Percentiles rank a stretch among this genome's conserved stretches.
Evolutionary conservation across 2,329 filamentous ascomycete species (phyloP).

Genomic region (Scopulariopsis brevicaulis): DNA sequence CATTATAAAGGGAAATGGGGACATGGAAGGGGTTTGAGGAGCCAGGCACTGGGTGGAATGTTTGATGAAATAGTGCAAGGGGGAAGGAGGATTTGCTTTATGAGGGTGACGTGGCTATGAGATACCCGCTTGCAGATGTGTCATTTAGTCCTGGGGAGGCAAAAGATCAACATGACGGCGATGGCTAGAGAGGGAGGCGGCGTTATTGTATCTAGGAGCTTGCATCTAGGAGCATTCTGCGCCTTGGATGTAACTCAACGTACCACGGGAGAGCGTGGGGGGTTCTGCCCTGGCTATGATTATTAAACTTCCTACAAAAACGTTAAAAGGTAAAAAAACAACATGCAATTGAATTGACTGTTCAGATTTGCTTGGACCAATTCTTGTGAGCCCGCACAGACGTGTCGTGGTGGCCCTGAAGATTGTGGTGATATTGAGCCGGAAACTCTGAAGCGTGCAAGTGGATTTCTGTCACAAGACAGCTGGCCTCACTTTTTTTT

Average conservation of each 20-base stretch:
- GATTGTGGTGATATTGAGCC: neutral
- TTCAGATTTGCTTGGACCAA: too few species aligned
- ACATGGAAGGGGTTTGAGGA: neutral
- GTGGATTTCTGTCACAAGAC: neutral
- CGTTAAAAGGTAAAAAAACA: too few species aligned
- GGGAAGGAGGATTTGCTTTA: neutral
- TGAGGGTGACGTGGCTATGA: neutral
- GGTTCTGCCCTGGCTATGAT: too few species aligned
- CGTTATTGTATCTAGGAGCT: neutral
- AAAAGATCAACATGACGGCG: neutral
- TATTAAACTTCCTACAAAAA: too few species aligned
- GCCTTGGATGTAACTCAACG: too few species aligned
- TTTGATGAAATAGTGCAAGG: neutral
- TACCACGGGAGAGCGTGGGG: too few species aligned
- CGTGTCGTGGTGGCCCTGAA: neutral
- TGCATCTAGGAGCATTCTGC: too few species aligned
- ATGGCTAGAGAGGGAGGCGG: neutral
- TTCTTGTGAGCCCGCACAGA: too few species aligned
- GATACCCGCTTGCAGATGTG: neutral
- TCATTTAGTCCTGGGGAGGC: neutral
- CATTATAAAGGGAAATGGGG: neutral
- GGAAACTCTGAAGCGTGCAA: neutral
- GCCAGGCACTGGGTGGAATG: neutral
- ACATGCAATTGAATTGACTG: too few species aligned
- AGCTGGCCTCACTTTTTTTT: slow-evolving; percentile 1